phyloP scores from a whole-genome alignment of 805 yeast genomes.

The Starmera amethionina region DNA sequence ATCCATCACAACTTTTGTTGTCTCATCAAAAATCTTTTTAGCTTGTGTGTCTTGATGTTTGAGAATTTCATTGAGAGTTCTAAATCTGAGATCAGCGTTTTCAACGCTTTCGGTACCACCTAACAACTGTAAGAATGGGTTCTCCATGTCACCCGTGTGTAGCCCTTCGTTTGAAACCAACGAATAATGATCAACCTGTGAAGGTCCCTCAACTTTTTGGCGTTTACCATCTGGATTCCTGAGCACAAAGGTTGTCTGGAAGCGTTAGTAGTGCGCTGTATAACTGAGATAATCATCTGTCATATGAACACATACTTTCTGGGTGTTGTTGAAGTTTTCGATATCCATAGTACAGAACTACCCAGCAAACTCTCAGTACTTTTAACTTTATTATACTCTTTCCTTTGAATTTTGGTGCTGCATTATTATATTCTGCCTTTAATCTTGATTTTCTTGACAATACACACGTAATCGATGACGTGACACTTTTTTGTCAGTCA shows the following conservation, averaged over 20 bases:
- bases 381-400: too few species aligned
- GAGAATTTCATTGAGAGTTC: conserved; percentile 5
- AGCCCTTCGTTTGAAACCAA: conserved; percentile 11
- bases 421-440: too few species aligned
- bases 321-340: conserved; percentile 6
- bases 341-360: background rate
- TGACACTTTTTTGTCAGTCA: too few species aligned
- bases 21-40: conserved; percentile 8
- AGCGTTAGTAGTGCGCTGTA: background rate
- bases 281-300: too few species aligned
- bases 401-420: too few species aligned
- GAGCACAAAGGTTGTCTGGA: conserved; percentile 12
- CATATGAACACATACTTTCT: conserved; percentile 4
- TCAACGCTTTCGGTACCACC: conserved; percentile 11
- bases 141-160: background rate
- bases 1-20: conserved; percentile 5
- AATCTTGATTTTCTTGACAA: too few species aligned
- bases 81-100: conserved; percentile 8
- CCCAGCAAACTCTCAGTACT: too few species aligned
- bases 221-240: conserved; percentile 1
- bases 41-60: conserved; percentile 8
- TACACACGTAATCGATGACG: too few species aligned
- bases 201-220: conserved; percentile 4
- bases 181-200: background rate
- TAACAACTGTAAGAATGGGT: conserved; percentile 10